These are phyloP conservation scores for Fonsecaea nubica DNA, from an alignment of 2,329 filamentous ascomycete species.

Conservation along the genomic window DNA sequence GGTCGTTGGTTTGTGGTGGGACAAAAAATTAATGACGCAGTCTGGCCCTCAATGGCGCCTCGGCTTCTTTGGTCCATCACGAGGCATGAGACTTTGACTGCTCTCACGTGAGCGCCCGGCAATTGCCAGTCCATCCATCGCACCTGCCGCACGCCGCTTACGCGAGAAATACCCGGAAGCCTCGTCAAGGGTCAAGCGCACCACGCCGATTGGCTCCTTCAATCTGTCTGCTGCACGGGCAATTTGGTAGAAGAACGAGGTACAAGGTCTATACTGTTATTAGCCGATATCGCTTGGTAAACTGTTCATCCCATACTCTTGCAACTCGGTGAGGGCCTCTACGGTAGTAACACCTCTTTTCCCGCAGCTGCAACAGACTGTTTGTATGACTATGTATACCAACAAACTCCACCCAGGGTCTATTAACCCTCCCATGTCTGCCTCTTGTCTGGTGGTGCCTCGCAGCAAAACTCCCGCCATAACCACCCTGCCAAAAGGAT, in stretches of 20 bases:
- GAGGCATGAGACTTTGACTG: not conserved
- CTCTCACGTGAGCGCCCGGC: not conserved
- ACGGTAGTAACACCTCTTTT: not conserved
- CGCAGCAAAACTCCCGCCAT: not conserved
- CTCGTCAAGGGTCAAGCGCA: slow-evolving; percentile 8
- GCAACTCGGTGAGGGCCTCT: not conserved
- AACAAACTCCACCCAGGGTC: not conserved
- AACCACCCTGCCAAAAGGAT: not conserved
- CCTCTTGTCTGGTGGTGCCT: not conserved
- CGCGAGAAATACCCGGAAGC: not conserved
- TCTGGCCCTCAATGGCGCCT: not conserved
- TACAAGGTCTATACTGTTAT: too few relatives aligned
- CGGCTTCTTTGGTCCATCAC: not conserved
- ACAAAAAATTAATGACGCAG: not conserved
- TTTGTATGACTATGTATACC: not conserved
- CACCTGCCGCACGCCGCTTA: not conserved
- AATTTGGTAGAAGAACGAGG: too few relatives aligned
- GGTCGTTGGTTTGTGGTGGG: too few relatives aligned
- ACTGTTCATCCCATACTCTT: not conserved
- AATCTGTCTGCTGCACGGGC: not conserved
- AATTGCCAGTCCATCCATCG: not conserved
- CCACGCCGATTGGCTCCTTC: slow-evolving; percentile 12
- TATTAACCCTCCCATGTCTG: not conserved
- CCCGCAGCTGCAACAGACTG: not conserved
- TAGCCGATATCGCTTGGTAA: not conserved